phyloP scores from a whole-genome alignment of 805 yeast genomes.

The Lipomyces starkeyi region DNA sequence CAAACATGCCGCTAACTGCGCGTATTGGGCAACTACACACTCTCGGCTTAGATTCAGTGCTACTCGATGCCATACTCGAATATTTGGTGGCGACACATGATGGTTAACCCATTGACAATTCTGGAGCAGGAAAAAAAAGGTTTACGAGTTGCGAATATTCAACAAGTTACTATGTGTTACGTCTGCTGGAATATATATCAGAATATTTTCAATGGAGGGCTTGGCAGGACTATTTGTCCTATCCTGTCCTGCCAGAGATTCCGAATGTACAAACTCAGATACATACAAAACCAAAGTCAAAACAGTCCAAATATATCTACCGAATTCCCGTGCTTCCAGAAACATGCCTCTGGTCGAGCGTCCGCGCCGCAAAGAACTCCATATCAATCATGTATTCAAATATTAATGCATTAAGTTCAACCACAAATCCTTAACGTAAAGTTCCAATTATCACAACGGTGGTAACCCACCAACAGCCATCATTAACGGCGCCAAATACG shows the following conservation, averaged over 20 bases:
- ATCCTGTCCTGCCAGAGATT: too few species aligned
- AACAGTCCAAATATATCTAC: too few species aligned
- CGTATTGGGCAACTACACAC: conserved; percentile 1
- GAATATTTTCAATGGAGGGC: too few species aligned
- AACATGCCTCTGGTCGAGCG: too few species aligned
- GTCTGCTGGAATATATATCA: too few species aligned
- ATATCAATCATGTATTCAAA: not conserved
- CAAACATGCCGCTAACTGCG: conserved; percentile 1
- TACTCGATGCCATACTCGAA: conserved; percentile 1
- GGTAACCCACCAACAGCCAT: conserved; percentile 11
- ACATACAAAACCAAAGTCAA: too few species aligned
- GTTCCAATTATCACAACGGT: not conserved
- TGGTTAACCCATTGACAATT: not conserved
- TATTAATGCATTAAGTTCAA: not conserved
- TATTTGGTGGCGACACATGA: conserved; percentile 5
- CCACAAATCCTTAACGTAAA: not conserved
- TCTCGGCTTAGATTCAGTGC: conserved; percentile 4
- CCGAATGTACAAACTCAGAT: too few species aligned
- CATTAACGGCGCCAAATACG: conserved; percentile 21
- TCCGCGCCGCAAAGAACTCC: not conserved
- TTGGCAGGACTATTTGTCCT: too few species aligned
- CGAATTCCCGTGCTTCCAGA: too few species aligned
- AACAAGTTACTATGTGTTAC: too few species aligned
- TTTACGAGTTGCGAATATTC: too few species aligned
- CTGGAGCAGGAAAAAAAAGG: too few species aligned